Conservation (phyloP, 2,329 filamentous ascomycete genomes). For the Nakataea oryzae region DNA sequence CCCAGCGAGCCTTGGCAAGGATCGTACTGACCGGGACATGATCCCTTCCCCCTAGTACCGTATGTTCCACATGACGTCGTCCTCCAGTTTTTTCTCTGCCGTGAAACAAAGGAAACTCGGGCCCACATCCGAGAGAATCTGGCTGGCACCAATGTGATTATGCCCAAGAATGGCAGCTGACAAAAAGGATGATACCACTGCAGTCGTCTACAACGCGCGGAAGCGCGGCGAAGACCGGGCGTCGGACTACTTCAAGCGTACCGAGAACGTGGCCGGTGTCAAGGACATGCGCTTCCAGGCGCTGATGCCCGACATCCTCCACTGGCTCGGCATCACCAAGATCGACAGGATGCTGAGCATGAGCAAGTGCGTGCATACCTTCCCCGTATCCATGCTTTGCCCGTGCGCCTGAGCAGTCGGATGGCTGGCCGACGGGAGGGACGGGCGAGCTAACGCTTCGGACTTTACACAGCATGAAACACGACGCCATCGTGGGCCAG, state of each 20-base stretch:
- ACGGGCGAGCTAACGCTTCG: constrained; percentile 8
- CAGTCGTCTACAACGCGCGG: constrained; percentile 65
- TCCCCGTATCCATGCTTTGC: neutral
- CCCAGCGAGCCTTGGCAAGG: constrained; percentile 18
- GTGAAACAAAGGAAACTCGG: neutral
- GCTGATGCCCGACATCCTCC: constrained; percentile 93
- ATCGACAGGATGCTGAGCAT: constrained; percentile 98
- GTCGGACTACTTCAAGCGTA: constrained; percentile 90
- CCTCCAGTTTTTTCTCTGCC: neutral
- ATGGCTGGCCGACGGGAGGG: neutral
- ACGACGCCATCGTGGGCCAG: constrained; percentile 78
- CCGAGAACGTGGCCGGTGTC: constrained; percentile 96
- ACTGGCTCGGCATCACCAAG: constrained; percentile 97
- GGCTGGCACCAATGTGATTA: too few relatives aligned
- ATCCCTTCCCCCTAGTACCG: constrained; percentile 8
- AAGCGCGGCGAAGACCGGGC: constrained; percentile 72
- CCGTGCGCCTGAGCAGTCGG: neutral
- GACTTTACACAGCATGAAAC: constrained; percentile 62
- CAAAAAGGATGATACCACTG: neutral
- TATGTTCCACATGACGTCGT: constrained; percentile 6
- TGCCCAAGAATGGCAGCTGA: neutral
- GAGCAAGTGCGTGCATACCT: constrained; percentile 62
- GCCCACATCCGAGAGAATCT: neutral
- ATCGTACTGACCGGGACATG: neutral
- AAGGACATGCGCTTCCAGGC: constrained; percentile 98